Evolutionary conservation across 495 filamentous ascomycete species (phyloP).

Genomic region (Cairneyella variabilis): DNA sequence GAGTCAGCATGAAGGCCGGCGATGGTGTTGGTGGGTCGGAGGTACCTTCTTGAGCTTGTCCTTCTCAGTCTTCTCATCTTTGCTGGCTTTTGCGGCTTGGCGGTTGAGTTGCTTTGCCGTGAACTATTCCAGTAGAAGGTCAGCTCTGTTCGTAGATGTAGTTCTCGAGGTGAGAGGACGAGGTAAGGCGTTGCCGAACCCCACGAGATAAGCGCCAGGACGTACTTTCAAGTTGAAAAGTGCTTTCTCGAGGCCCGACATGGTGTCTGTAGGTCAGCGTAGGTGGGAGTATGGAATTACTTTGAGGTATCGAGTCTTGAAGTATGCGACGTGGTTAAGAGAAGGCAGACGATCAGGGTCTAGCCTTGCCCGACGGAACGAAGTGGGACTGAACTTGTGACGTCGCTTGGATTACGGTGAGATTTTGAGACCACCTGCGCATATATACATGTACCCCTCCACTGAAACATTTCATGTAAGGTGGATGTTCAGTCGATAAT

Average conservation of each 20-base stretch:
- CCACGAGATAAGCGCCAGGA: constrained; percentile 6
- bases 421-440: constrained; percentile 4
- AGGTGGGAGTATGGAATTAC: background rate
- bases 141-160: background rate
- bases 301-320: background rate
- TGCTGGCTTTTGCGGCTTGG: constrained; percentile 75
- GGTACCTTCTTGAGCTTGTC: constrained; percentile 75
- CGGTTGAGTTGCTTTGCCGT: constrained; percentile 80
- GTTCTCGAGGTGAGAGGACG: too few species aligned
- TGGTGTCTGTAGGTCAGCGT: constrained; percentile 26
- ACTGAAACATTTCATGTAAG: background rate
- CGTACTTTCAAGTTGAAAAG: constrained; percentile 61
- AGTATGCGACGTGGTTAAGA: too few species aligned
- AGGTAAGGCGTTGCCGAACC: constrained; percentile 4
- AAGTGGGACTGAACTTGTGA: constrained; percentile 28
- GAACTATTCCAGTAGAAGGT: constrained; percentile 47
- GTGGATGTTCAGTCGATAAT: constrained; percentile 2
- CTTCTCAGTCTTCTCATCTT: constrained; percentile 78
- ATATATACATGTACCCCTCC: constrained; percentile 16
- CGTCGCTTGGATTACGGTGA: constrained; percentile 6
- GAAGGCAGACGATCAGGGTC: background rate
- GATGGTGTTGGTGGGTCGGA: constrained; percentile 8
- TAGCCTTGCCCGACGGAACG: constrained; percentile 10
- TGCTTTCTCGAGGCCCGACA: constrained; percentile 62
- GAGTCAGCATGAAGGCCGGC: background rate